These are phyloP conservation scores for Gossypium bickii DNA, from an alignment of 345 rosid genomes.

Conservation along the genomic window DNA sequence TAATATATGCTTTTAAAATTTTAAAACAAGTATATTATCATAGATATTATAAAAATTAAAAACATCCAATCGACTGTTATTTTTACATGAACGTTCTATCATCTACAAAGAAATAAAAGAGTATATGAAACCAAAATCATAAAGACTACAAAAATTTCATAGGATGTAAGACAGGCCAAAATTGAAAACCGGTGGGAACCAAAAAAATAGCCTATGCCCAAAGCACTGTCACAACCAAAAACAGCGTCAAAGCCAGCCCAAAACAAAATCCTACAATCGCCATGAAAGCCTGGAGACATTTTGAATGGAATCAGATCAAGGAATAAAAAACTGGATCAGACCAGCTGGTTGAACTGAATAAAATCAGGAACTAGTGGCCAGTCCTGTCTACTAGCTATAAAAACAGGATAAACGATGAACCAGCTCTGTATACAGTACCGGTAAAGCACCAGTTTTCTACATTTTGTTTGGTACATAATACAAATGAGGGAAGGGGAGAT, in stretches of 20 bases:
- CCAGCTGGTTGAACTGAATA: not conserved
- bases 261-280: conserved; percentile 67
- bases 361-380: too few relatives aligned
- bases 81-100: not conserved
- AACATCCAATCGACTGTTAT: not conserved
- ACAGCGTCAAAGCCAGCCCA: conserved; percentile 63
- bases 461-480: too few relatives aligned
- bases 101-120: not conserved
- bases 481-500: too few relatives aligned
- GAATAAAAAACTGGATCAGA: not conserved
- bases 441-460: too few relatives aligned
- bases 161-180: not conserved
- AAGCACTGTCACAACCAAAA: conserved; percentile 59
- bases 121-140: not conserved
- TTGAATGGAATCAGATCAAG: not conserved
- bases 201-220: conserved; percentile 36
- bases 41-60: too few relatives aligned
- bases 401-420: too few relatives aligned
- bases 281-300: conserved; percentile 54
- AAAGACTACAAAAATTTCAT: not conserved
- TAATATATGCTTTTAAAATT: too few relatives aligned
- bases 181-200: not conserved
- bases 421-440: too few relatives aligned
- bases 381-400: not conserved
- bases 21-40: too few relatives aligned